Base-by-base conservation (phyloP, 2,329 filamentous ascomycete genomes). In the Aspergillus melleus region DNA sequence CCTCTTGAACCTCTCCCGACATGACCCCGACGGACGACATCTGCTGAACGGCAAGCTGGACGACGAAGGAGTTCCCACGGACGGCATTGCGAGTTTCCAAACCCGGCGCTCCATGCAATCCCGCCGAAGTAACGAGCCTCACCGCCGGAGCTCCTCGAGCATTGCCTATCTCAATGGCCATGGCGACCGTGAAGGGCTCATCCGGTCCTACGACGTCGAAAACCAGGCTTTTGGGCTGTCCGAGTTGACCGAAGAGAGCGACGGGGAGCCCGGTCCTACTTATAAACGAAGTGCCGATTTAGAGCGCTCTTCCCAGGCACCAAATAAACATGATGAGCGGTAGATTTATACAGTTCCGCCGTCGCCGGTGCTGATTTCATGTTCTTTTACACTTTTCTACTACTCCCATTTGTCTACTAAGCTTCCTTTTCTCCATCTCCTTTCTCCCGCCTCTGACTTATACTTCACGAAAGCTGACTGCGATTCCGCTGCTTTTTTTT, bases 31-130 rank as follows among this genome's bases (percentile, higher is more conserved):
- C 70, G 93, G 93, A 54, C 86, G 83, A 59, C 85, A 84, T 60
- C 75, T 89, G 64, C 80, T 90, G 39, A 84, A 86, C 55, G 84
- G 85, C 56, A 87, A 79, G 47, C 60, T 73, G 50, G 74, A 83
- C 66, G 84, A 85, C 60, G 84, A 88, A 54, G 90, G 89, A 52
- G 90, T 93, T 4, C 95, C 94, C 12, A 97, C 93, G 14, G 95
- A 99, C 74, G 91, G 90, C 74, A 86, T 99, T 58, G 92, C 92
- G 29, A 91, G 90, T 65, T 86, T 96, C 66, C 91, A 95, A 71
- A 98, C 95, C 19, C 88, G 96, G 61, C 86, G 92, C 65, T 96
- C 91, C 72, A 97, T 99, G 92, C 95, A 98, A 74, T 84, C 90
- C 6, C 84, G 94, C 66, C 84, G 95, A 65, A 95, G 90, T 68